Evolutionary conservation across 208 protist genomes (phyloP).

Genomic region (Endotrypanum monterogeii): DNA sequence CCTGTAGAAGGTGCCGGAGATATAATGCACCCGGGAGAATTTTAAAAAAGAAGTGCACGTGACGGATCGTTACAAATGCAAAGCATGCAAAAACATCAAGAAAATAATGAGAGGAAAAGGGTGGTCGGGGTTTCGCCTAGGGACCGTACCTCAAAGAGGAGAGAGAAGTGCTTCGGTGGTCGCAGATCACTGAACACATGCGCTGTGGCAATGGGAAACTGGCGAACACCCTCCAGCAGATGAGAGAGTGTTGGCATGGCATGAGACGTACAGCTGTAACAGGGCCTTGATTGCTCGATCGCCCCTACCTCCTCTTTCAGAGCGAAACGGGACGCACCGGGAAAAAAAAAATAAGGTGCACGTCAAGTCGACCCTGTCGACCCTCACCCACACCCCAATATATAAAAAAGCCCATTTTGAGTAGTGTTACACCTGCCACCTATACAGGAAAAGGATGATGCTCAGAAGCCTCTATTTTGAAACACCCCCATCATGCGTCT

Average conservation of each 20-base stretch:
- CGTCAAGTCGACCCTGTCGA: background rate
- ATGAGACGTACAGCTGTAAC: no score
- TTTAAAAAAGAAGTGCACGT: background rate
- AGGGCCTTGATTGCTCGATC: background rate
- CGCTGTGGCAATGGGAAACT: no score
- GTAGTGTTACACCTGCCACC: background rate
- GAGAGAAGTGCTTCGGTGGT: no score
- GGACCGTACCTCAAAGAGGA: no score
- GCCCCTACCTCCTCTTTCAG: background rate
- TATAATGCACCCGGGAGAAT: background rate
- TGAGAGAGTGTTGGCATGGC: no score
- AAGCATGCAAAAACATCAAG: background rate
- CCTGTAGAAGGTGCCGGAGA: background rate
- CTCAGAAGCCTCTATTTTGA: background rate
- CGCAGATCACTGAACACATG: no score
- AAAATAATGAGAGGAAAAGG: conserved; percentile 1
- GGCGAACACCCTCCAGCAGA: no score
- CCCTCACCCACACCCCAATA: no score
- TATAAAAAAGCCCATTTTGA: no score
- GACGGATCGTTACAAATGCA: no score
- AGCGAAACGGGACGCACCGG: background rate
- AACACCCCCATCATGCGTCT: background rate
- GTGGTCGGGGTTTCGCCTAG: background rate
- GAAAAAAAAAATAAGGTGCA: background rate
- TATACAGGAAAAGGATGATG: background rate